Conservation (phyloP, 2,329 filamentous ascomycete genomes). For the Chaetomiaceae sp. region DNA sequence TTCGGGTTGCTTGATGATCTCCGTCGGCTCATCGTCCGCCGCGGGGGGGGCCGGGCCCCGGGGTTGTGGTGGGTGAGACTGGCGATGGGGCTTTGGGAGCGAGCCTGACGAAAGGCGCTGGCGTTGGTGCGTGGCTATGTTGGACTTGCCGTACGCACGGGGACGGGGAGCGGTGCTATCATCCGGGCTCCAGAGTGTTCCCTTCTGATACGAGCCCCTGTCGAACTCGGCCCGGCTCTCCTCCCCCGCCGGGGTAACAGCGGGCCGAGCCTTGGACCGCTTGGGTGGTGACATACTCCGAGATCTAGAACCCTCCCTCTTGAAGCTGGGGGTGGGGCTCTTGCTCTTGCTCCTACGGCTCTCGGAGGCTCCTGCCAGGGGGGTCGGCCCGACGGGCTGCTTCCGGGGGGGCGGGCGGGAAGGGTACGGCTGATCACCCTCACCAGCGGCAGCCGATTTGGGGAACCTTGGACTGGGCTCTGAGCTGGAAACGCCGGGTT, state of each 20-base stretch:
- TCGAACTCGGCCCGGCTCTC: slow-evolving; percentile 14
- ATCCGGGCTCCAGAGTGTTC: slow-evolving; percentile 22
- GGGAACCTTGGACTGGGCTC: too few relatives aligned
- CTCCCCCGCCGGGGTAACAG: neutral
- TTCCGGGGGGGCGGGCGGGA: too few relatives aligned
- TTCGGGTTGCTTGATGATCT: slow-evolving; percentile 48
- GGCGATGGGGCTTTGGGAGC: slow-evolving; percentile 10
- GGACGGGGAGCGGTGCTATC: slow-evolving; percentile 9
- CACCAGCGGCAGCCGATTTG: neutral
- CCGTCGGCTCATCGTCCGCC: slow-evolving; percentile 19
- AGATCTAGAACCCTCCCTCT: slow-evolving; percentile 17
- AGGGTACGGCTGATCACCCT: neutral
- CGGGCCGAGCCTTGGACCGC: slow-evolving; percentile 16
- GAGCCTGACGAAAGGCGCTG: slow-evolving; percentile 15
- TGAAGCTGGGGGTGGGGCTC: slow-evolving; percentile 18
- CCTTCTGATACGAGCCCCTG: slow-evolving; percentile 18
- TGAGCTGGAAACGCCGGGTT: too few relatives aligned
- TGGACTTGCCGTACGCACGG: slow-evolving; percentile 20
- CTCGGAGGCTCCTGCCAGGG: neutral
- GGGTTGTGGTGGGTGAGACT: slow-evolving; percentile 7
- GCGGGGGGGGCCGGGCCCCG: slow-evolving; percentile 3
- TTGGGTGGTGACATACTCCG: slow-evolving; percentile 22
- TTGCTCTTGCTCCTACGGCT: slow-evolving; percentile 4
- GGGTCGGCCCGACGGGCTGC: neutral
- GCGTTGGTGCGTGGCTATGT: slow-evolving; percentile 22